phyloP scores from a whole-genome alignment of 2,329 filamentous ascomycete genomes.

The Aspergillus neoniger region DNA sequence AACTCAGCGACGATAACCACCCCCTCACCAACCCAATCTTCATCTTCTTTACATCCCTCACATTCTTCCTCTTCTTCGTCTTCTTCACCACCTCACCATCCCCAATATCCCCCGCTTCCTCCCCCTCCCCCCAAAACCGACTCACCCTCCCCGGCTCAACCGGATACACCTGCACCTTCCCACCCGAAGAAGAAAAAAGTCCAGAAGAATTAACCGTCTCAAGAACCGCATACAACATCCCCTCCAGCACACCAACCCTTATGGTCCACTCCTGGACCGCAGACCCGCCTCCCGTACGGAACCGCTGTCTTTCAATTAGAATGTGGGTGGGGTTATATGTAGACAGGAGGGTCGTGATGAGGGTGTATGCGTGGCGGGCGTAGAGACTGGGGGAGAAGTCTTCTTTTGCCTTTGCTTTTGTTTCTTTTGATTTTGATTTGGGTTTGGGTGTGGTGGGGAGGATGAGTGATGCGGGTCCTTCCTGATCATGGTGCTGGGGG shows the following conservation, averaged over 20 bases:
- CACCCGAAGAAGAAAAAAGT: background rate
- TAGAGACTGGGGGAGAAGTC: slow-evolving; percentile 57
- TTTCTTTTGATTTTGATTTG: background rate
- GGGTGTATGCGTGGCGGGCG: slow-evolving; percentile 56
- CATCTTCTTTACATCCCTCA: slow-evolving; percentile 45
- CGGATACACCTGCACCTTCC: slow-evolving; percentile 11
- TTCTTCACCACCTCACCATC: slow-evolving; percentile 26
- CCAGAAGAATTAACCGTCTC: background rate
- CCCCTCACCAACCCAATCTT: slow-evolving; percentile 65
- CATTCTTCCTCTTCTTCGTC: slow-evolving; percentile 18
- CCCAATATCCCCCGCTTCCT: slow-evolving; percentile 7
- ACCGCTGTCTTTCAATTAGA: slow-evolving; percentile 68
- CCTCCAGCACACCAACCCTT: slow-evolving; percentile 77
- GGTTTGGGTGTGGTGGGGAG: background rate
- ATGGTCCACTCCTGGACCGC: slow-evolving; percentile 80
- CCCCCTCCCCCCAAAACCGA: slow-evolving; percentile 48
- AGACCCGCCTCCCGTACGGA: slow-evolving; percentile 63
- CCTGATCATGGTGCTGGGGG: background rate
- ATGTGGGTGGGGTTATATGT: slow-evolving; percentile 64
- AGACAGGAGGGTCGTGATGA: slow-evolving; percentile 54
- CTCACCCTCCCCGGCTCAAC: slow-evolving; percentile 22
- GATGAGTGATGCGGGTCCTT: background rate
- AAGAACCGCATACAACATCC: slow-evolving; percentile 74
- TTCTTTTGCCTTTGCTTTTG: slow-evolving; percentile 10
- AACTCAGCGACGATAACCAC: slow-evolving; percentile 48